Conservation (phyloP, 2,329 filamentous ascomycete species). For the Zalaria sp. region DNA sequence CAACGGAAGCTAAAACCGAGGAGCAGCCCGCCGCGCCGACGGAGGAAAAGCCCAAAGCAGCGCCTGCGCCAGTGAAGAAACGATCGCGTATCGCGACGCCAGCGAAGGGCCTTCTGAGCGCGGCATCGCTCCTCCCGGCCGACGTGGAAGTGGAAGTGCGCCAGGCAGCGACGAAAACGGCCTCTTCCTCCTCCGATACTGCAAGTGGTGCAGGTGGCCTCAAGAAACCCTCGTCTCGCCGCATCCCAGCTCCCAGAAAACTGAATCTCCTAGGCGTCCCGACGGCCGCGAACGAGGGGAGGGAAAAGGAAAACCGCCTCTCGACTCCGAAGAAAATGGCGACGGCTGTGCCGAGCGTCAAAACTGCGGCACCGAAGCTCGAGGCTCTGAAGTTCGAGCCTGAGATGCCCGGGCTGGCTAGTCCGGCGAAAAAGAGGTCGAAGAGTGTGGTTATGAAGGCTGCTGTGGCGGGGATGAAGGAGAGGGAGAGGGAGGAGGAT, state of each 20-base stretch:
- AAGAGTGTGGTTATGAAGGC: neutral
- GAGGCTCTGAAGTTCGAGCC: neutral
- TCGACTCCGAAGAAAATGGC: neutral
- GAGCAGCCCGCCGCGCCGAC: no score
- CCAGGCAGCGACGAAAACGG: neutral
- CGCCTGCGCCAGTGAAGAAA: no score
- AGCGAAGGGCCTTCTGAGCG: slow-evolving; percentile 19
- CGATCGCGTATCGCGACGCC: slow-evolving; percentile 17
- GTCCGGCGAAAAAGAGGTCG: slow-evolving; percentile 4
- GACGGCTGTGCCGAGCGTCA: neutral
- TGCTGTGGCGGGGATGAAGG: neutral
- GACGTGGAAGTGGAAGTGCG: neutral
- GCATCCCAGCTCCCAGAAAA: neutral
- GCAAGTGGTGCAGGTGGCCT: neutral
- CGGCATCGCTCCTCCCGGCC: slow-evolving; percentile 15
- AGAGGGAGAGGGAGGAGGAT: neutral
- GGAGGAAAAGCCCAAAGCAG: no score
- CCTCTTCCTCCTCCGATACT: neutral
- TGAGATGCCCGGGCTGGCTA: slow-evolving; percentile 3
- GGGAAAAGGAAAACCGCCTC: neutral
- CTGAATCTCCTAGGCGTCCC: neutral
- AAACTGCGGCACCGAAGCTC: neutral
- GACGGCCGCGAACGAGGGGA: neutral
- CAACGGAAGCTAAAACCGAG: no score
- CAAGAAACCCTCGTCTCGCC: neutral